A percentile compares a stretch with the other conserved stretches of the same genome.
Evolutionary conservation across 768 basidiomycete genomes (phyloP).

Genomic region (Amanita exitialis): DNA sequence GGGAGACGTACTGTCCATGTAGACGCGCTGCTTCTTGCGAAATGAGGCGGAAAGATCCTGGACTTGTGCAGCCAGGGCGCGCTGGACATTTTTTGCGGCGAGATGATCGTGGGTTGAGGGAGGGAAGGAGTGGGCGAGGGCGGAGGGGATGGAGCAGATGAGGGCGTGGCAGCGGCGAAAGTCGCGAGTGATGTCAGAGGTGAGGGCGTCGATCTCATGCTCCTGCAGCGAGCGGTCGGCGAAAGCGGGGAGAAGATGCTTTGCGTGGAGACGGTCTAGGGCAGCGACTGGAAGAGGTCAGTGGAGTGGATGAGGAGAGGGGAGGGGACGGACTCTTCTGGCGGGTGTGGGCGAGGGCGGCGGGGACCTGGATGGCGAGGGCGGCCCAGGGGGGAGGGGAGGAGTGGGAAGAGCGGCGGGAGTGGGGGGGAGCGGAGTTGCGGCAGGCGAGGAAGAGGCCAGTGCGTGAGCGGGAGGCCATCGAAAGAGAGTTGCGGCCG

Average conservation of each 20-base stretch:
- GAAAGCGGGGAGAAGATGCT: constrained; percentile 93
- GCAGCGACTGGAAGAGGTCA: constrained; percentile 48
- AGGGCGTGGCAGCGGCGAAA: constrained; percentile 54
- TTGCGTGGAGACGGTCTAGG: constrained; percentile 93
- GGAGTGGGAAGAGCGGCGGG: constrained; percentile 22
- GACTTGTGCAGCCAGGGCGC: constrained; percentile 90
- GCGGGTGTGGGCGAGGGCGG: constrained; percentile 56
- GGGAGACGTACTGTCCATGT: constrained; percentile 84
- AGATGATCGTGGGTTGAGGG: constrained; percentile 41
- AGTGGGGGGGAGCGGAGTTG: constrained; percentile 53
- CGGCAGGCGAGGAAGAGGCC: constrained; percentile 91
- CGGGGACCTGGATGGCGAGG: constrained; percentile 81
- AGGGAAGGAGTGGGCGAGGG: constrained; percentile 54
- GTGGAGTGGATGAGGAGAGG: constrained; percentile 9
- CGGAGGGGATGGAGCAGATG: constrained; percentile 66
- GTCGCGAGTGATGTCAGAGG: constrained; percentile 83
- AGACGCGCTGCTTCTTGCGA: constrained; percentile 95
- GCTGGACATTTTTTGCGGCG: constrained; percentile 89
- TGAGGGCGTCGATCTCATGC: constrained; percentile 81
- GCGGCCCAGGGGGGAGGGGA: constrained; percentile 85
- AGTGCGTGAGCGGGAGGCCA: constrained; percentile 77
- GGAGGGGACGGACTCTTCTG: constrained; percentile 59
- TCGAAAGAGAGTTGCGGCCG: not conserved
- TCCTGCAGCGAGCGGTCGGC: constrained; percentile 92
- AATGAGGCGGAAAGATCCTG: constrained; percentile 89